A percentile compares a stretch with the other conserved stretches of the same genome.
Conservation (phyloP, 2,329 filamentous ascomycete genomes). For the Nigrospora oryzae region DNA sequence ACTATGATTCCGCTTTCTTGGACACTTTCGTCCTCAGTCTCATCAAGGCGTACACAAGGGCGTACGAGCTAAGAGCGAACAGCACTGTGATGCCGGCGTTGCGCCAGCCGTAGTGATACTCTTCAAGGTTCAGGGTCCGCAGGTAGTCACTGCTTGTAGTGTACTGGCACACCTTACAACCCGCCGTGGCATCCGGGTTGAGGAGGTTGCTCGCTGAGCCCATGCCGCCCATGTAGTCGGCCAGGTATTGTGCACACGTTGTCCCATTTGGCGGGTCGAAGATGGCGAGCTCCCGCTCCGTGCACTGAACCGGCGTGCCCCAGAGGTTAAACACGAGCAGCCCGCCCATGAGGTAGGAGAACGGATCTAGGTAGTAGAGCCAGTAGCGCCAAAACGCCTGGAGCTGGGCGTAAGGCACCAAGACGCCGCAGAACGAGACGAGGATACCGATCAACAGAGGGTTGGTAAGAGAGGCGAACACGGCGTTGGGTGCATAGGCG, state of each 20-base stretch:
- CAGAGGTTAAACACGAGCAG: slow-evolving; percentile 56
- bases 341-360: slow-evolving; percentile 65
- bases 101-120: not conserved
- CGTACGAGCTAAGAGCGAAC: not conserved
- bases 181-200: not conserved
- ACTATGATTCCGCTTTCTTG: not conserved
- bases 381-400: slow-evolving; percentile 67
- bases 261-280: slow-evolving; percentile 55
- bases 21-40: not conserved
- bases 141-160: not conserved
- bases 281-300: slow-evolving; percentile 22
- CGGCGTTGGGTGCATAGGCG: slow-evolving; percentile 61
- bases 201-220: slow-evolving; percentile 35
- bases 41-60: not conserved
- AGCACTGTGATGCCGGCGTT: not conserved
- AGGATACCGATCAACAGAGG: slow-evolving; percentile 38
- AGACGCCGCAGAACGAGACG: slow-evolving; percentile 67
- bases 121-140: not conserved
- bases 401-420: slow-evolving; percentile 57
- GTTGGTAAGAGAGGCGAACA: slow-evolving; percentile 66
- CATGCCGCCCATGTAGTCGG: slow-evolving; percentile 40
- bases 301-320: slow-evolving; percentile 38
- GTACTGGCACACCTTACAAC: slow-evolving; percentile 7
- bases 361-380: slow-evolving; percentile 61
- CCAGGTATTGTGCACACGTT: slow-evolving; percentile 59